phyloP scores from a whole-genome alignment of 306 rosid species.

The Cucurbita argyrosperma region DNA sequence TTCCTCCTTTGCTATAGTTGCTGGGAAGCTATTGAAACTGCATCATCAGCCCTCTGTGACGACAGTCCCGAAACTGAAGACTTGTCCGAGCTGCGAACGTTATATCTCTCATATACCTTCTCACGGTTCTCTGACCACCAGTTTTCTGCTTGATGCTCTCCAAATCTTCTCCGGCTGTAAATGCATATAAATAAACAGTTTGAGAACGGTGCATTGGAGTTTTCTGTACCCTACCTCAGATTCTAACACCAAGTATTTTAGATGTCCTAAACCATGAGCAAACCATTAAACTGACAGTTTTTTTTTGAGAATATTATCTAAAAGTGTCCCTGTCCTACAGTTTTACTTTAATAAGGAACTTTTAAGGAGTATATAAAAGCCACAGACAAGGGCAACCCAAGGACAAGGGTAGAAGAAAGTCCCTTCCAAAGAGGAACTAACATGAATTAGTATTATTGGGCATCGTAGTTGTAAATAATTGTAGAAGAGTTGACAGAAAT shows the following conservation, averaged over 20 bases:
- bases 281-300: neutral
- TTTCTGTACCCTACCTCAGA: neutral
- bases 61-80: slow-evolving; percentile 38
- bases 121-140: slow-evolving; percentile 98
- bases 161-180: slow-evolving; percentile 93
- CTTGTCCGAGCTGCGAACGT: slow-evolving; percentile 55
- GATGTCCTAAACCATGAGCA: neutral
- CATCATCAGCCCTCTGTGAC: neutral
- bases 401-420: neutral
- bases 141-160: slow-evolving; percentile 92
- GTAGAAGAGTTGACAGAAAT: neutral
- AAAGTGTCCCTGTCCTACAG: neutral
- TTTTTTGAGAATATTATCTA: neutral
- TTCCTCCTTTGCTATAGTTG: slow-evolving; percentile 24
- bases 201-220: neutral
- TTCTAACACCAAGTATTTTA: neutral
- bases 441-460: neutral
- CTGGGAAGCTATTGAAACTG: slow-evolving; percentile 18
- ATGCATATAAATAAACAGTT: slow-evolving; percentile 2
- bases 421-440: neutral
- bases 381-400: neutral
- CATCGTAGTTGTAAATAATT: neutral
- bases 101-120: slow-evolving; percentile 71
- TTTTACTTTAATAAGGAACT: neutral
- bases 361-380: neutral